Evolutionary conservation across 2,329 filamentous ascomycete species (phyloP).

Genomic region (Aureobasidium pullulans): DNA sequence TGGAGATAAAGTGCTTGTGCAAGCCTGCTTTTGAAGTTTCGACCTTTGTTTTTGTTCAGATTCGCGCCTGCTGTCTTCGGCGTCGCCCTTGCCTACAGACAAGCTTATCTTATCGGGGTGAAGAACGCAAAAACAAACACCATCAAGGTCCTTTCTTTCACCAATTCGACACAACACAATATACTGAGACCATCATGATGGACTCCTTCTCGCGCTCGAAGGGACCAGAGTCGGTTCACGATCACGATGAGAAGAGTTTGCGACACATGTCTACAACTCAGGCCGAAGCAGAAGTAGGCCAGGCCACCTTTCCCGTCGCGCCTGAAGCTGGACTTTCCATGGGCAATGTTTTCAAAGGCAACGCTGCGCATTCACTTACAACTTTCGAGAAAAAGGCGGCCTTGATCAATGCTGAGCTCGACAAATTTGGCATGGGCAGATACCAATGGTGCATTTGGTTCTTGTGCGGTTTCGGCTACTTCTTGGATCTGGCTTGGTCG

Average conservation of each 20-base stretch:
- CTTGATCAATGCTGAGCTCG: conserved; percentile 42
- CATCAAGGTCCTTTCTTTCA: neutral
- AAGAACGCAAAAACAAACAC: neutral
- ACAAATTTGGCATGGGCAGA: conserved; percentile 45
- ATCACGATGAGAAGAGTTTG: neutral
- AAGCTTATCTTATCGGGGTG: neutral
- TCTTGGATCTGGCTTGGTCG: conserved; percentile 52
- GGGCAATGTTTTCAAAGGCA: conserved; percentile 6
- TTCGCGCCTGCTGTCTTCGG: neutral
- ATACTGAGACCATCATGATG: neutral
- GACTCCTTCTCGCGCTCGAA: neutral
- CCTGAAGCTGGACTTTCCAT: conserved; percentile 3
- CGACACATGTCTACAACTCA: neutral
- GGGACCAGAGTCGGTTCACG: neutral
- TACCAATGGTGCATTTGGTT: conserved; percentile 41
- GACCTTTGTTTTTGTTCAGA: neutral
- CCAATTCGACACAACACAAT: too few species aligned
- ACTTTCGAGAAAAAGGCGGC: conserved; percentile 37
- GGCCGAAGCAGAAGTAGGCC: conserved; percentile 1
- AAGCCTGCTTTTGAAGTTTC: neutral
- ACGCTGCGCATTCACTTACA: neutral
- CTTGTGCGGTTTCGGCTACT: conserved; percentile 46
- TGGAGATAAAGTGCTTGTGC: neutral
- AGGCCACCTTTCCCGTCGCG: neutral
- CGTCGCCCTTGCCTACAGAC: neutral